These are phyloP conservation scores for Rhizopogon vulgaris DNA, from an alignment of 768 basidiomycete species.

Conservation along the genomic window DNA sequence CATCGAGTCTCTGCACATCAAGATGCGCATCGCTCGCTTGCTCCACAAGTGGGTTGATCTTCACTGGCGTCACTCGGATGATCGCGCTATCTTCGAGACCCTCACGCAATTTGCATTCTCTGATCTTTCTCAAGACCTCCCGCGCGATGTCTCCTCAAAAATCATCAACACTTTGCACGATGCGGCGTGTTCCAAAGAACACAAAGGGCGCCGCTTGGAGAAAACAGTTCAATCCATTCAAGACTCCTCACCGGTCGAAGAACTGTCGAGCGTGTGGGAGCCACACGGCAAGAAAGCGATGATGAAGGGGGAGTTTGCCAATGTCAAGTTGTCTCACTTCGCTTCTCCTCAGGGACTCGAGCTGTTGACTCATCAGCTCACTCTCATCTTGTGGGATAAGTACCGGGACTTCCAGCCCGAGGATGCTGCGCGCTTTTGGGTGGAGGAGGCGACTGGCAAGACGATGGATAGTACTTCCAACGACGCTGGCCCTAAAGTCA, in stretches of 20 bases:
- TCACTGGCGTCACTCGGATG: slow-evolving; percentile 56
- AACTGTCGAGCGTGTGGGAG: slow-evolving; percentile 18
- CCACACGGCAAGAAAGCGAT: slow-evolving; percentile 25
- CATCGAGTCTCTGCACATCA: slow-evolving; percentile 42
- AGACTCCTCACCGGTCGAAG: slow-evolving; percentile 12
- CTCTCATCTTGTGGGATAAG: slow-evolving; percentile 29
- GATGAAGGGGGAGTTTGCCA: slow-evolving; percentile 19
- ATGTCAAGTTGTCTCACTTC: slow-evolving; percentile 28
- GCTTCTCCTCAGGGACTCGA: slow-evolving; percentile 30
- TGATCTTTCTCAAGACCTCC: slow-evolving; percentile 24
- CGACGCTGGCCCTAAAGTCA: slow-evolving; percentile 23
- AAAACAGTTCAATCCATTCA: slow-evolving; percentile 19
- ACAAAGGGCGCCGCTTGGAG: slow-evolving; percentile 21
- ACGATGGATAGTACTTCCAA: slow-evolving; percentile 2
- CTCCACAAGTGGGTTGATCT: slow-evolving; percentile 66
- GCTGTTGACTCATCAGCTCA: slow-evolving; percentile 42
- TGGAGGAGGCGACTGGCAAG: slow-evolving; percentile 20
- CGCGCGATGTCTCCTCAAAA: slow-evolving; percentile 17
- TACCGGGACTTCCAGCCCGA: slow-evolving; percentile 37
- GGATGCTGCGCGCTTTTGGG: slow-evolving; percentile 36
- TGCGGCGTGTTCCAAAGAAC: slow-evolving; percentile 15
- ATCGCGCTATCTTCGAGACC: slow-evolving; percentile 30
- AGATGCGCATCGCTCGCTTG: slow-evolving; percentile 53
- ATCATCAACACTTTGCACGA: slow-evolving; percentile 26
- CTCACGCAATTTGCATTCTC: slow-evolving; percentile 26